Percentiles rank a stretch among this genome's conserved stretches.
These are phyloP conservation scores for Kuraishia hungarica DNA, from an alignment of 805 yeast genomes.

Conservation along the genomic window DNA sequence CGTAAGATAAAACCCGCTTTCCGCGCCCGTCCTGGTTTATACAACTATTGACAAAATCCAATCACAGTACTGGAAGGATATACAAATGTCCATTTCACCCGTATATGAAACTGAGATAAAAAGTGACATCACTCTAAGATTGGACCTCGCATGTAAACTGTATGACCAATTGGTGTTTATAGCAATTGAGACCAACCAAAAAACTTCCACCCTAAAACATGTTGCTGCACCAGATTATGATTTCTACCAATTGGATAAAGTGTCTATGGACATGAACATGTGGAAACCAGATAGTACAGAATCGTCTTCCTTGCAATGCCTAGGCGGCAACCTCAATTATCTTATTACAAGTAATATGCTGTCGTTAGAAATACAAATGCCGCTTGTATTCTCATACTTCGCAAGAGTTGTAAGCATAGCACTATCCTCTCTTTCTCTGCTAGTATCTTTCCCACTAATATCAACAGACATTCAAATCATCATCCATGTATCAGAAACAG, in stretches of 20 bases:
- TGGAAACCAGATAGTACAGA: not conserved
- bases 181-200: not conserved
- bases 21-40: too few species aligned
- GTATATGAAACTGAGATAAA: not conserved
- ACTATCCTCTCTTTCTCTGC: not conserved
- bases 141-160: not conserved
- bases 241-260: not conserved
- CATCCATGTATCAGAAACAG: not conserved
- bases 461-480: not conserved
- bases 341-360: conserved; percentile 14
- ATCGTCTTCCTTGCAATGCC: not conserved
- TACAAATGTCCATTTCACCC: not conserved
- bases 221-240: not conserved
- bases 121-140: not conserved
- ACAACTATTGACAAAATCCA: too few species aligned
- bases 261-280: not conserved
- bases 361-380: conserved; percentile 15
- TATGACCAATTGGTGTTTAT: not conserved
- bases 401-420: not conserved
- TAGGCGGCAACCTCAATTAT: conserved; percentile 13
- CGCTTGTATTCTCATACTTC: conserved; percentile 19
- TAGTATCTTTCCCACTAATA: not conserved
- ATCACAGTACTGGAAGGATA: not conserved
- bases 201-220: too few species aligned
- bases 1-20: not conserved